These are phyloP conservation scores for Hypoxylon cercidicola DNA, from an alignment of 495 filamentous ascomycete genomes.

Conservation along the genomic window DNA sequence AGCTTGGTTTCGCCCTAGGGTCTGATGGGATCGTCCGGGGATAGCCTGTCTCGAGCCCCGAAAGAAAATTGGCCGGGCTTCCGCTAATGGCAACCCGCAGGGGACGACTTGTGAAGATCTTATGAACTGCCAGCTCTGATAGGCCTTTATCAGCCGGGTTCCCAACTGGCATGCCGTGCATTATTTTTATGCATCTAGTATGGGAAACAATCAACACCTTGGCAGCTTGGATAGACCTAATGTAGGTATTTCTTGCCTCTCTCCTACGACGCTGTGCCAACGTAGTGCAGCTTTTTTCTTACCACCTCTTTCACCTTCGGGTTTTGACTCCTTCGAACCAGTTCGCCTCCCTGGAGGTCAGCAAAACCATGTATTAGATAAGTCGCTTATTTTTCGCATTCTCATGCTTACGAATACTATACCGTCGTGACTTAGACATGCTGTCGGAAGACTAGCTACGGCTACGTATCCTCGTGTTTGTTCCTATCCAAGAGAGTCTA, in stretches of 20 bases:
- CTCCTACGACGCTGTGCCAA: constrained; percentile 24
- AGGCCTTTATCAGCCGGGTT: constrained; percentile 40
- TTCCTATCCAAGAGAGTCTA: constrained; percentile 17
- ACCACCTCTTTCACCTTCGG: constrained; percentile 2
- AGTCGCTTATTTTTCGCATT: constrained; percentile 31
- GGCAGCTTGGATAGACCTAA: constrained; percentile 12
- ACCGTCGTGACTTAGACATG: constrained; percentile 21
- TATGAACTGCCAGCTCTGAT: constrained; percentile 36
- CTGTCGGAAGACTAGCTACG: constrained; percentile 10
- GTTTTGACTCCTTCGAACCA: background rate
- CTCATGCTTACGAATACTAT: constrained; percentile 22
- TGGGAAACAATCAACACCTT: constrained; percentile 28
- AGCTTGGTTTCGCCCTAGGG: constrained; percentile 44
- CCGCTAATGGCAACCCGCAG: constrained; percentile 42
- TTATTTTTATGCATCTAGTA: constrained; percentile 40
- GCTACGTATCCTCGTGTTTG: constrained; percentile 19
- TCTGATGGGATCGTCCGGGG: constrained; percentile 40
- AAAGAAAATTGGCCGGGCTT: constrained; percentile 36
- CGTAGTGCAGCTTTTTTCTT: constrained; percentile 21
- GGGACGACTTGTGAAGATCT: constrained; percentile 38
- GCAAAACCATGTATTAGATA: constrained; percentile 21
- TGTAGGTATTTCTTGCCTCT: constrained; percentile 6
- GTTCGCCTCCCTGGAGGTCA: constrained; percentile 7
- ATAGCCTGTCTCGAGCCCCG: constrained; percentile 36
- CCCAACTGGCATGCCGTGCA: constrained; percentile 24